Percentiles rank a stretch among this genome's conserved stretches.
Evolutionary conservation across 257 asterid genomes (phyloP).

Genomic region (Agastache rugosa): DNA sequence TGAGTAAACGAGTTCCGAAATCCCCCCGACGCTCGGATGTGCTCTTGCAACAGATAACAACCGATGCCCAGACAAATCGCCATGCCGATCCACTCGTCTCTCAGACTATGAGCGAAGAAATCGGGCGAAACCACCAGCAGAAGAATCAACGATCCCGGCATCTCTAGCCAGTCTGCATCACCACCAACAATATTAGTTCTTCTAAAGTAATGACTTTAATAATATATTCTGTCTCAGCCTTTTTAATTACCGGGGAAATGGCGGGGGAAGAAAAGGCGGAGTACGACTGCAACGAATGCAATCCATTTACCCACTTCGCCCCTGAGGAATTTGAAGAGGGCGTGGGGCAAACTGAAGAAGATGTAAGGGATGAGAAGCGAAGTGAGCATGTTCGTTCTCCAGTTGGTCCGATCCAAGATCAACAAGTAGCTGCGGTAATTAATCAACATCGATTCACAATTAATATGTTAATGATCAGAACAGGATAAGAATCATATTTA

Average conservation of each 20-base stretch:
- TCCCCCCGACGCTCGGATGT: constrained; percentile 88
- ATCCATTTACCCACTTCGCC: constrained; percentile 94
- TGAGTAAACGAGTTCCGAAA: constrained; percentile 86
- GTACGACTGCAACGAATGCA: constrained; percentile 79
- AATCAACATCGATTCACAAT: not conserved
- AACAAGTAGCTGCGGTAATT: constrained; percentile 67
- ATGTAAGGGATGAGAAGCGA: constrained; percentile 80
- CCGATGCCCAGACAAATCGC: constrained; percentile 71
- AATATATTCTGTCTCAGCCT: no score
- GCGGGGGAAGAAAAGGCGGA: constrained; percentile 92
- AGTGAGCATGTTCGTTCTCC: constrained; percentile 90
- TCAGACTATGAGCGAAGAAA: constrained; percentile 61
- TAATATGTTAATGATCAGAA: not conserved
- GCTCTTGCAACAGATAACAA: constrained; percentile 87
- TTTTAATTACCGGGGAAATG: constrained; percentile 90
- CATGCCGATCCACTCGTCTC: constrained; percentile 68
- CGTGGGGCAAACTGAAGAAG: constrained; percentile 71
- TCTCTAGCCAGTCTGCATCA: constrained; percentile 78
- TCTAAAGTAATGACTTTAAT: no score
- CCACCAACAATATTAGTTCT: no score
- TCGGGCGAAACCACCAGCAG: constrained; percentile 84
- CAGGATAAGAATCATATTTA: no score
- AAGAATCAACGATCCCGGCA: constrained; percentile 91
- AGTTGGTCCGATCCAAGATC: constrained; percentile 91
- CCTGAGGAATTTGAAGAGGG: constrained; percentile 68